phyloP scores from a whole-genome alignment of 305 asterid species.

The Caryopteris hybrid region DNA sequence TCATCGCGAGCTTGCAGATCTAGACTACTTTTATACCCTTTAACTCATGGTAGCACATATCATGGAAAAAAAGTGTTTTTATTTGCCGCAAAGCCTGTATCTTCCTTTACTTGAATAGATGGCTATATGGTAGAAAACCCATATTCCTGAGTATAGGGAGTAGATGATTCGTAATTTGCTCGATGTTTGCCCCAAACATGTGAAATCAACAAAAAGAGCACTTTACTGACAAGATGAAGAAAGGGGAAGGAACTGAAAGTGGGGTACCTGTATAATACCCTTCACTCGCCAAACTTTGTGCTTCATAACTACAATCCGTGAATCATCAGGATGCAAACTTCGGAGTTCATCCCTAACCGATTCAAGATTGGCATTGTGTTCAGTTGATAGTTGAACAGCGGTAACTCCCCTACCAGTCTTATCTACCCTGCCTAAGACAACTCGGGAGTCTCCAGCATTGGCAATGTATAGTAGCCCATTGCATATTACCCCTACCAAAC shows the following conservation, averaged over 20 bases:
- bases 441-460: conserved; percentile 95
- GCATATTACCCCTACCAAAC: conserved; percentile 83
- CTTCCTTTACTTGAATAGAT: too few relatives aligned
- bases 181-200: neutral
- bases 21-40: neutral
- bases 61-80: too few relatives aligned
- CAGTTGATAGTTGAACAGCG: conserved; percentile 69
- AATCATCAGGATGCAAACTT: conserved; percentile 70
- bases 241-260: neutral
- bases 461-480: conserved; percentile 68
- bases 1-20: neutral
- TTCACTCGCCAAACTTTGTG: conserved; percentile 97
- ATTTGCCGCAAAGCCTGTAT: too few relatives aligned
- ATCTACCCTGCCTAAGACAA: conserved; percentile 68
- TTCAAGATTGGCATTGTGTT: conserved; percentile 74
- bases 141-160: too few relatives aligned
- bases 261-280: conserved; percentile 86
- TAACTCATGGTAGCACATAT: neutral
- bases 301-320: conserved; percentile 77
- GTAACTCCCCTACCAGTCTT: conserved; percentile 47
- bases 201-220: neutral
- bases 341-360: conserved; percentile 79
- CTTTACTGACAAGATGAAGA: neutral
- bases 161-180: neutral
- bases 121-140: too few relatives aligned